phyloP scores from a whole-genome alignment of 345 rosid species.

The Eucalyptus rudis region DNA sequence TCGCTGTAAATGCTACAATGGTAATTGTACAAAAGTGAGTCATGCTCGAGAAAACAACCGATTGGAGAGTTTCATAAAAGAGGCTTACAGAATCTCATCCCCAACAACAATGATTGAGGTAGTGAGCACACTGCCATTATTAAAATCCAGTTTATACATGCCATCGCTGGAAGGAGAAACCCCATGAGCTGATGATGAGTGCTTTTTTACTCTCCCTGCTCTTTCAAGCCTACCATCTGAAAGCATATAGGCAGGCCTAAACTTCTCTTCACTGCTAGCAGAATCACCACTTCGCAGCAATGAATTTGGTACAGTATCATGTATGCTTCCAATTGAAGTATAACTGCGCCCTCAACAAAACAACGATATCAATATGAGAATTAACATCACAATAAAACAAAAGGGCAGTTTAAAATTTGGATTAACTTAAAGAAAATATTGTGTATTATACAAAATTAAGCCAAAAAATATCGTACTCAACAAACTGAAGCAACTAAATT shows the following conservation, averaged over 20 bases:
- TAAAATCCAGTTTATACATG: slow-evolving; percentile 17
- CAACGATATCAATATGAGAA: background rate
- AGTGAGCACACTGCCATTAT: slow-evolving; percentile 28
- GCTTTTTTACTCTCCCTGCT: slow-evolving; percentile 86
- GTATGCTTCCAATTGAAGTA: slow-evolving; percentile 92
- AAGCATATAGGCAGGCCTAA: slow-evolving; percentile 93
- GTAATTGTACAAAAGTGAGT: background rate
- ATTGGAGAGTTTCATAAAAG: slow-evolving; percentile 1
- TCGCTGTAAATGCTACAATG: background rate
- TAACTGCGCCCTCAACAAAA: slow-evolving; percentile 30
- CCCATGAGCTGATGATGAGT: slow-evolving; percentile 4
- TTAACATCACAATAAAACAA: background rate
- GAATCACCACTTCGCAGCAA: slow-evolving; percentile 39
- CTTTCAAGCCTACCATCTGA: slow-evolving; percentile 95
- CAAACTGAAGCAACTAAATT: background rate
- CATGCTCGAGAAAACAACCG: background rate
- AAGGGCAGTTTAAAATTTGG: background rate
- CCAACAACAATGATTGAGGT: slow-evolving; percentile 79
- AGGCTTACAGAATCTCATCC: slow-evolving; percentile 98
- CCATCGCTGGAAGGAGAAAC: slow-evolving; percentile 13
- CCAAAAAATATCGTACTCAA: background rate
- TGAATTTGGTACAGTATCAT: slow-evolving; percentile 90
- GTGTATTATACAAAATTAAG: background rate
- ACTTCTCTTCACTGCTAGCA: slow-evolving; percentile 31
- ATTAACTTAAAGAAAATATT: background rate